phyloP scores from a whole-genome alignment of 208 protist species.

The Leishmania lainsoni region DNA sequence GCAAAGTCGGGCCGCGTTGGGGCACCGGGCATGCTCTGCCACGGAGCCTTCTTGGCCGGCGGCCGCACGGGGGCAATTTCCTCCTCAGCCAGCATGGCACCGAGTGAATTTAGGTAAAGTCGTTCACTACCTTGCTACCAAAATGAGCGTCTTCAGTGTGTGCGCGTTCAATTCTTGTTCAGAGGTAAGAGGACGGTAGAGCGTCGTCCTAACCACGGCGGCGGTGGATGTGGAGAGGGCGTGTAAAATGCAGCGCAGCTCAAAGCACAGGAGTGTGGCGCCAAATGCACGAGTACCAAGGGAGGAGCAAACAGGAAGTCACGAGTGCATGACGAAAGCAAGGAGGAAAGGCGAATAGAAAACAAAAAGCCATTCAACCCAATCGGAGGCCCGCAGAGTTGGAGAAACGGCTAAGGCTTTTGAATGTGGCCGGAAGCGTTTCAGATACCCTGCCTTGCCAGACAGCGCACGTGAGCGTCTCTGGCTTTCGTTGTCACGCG shows the following conservation, averaged over 20 bases:
- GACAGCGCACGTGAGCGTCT: background rate
- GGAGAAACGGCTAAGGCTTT: background rate
- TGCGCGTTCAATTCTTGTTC: background rate
- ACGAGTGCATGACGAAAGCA: background rate
- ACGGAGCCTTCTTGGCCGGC: constrained; percentile 28
- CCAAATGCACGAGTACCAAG: background rate
- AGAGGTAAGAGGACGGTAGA: too few species aligned
- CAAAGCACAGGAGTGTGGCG: background rate
- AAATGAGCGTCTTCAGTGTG: background rate
- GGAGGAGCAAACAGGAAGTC: background rate
- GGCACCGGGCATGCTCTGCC: constrained; percentile 66
- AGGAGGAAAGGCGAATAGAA: background rate
- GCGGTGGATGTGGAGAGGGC: background rate
- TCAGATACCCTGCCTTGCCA: background rate
- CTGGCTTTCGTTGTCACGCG: background rate
- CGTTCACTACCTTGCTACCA: too few species aligned
- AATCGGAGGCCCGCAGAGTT: background rate
- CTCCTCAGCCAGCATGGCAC: constrained; percentile 17
- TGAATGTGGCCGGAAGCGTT: background rate
- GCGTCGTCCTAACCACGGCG: too few species aligned
- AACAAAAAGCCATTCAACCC: background rate
- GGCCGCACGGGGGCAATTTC: background rate
- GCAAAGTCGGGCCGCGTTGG: constrained; percentile 50
- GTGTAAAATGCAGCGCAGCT: background rate
- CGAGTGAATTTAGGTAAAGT: background rate